phyloP scores from a whole-genome alignment of 2,329 filamentous ascomycete genomes.

The Neofusicoccum sp. region DNA sequence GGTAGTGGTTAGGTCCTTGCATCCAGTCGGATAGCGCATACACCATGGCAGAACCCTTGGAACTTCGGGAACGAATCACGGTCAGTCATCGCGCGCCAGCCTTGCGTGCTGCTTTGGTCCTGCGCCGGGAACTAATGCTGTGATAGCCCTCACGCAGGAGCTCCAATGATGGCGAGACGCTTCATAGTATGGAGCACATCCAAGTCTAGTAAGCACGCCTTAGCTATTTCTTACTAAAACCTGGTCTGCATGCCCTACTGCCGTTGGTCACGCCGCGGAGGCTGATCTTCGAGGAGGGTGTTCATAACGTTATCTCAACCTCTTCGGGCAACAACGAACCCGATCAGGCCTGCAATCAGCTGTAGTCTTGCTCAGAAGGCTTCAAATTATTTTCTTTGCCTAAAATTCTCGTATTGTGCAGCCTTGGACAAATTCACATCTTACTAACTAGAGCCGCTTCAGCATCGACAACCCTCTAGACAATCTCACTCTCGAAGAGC shows the following conservation, averaged over 20 bases:
- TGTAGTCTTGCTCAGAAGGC: no score
- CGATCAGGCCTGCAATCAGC: no score
- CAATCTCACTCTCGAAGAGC: constrained; percentile 51
- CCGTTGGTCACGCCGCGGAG: background rate
- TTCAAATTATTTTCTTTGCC: no score
- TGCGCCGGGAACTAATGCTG: constrained; percentile 12
- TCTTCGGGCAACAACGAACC: no score
- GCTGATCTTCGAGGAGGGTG: background rate
- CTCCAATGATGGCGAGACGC: constrained; percentile 10
- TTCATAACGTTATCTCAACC: no score
- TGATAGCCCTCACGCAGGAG: background rate
- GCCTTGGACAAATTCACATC: background rate
- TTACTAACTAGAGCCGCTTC: background rate
- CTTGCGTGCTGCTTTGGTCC: background rate
- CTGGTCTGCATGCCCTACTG: background rate
- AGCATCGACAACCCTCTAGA: constrained; percentile 58
- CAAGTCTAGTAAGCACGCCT: constrained; percentile 12
- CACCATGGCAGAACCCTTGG: constrained; percentile 2
- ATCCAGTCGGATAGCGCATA: constrained; percentile 6
- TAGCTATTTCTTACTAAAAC: background rate
- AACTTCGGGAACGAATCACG: constrained; percentile 10
- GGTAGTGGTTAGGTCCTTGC: background rate
- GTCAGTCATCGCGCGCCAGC: background rate
- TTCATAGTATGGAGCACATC: background rate
- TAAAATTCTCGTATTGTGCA: background rate